Evolutionary conservation across 306 rosid species (phyloP), one percentile per base, ranked within the genome.

Genomic region (Abrus precatorius): DNA sequence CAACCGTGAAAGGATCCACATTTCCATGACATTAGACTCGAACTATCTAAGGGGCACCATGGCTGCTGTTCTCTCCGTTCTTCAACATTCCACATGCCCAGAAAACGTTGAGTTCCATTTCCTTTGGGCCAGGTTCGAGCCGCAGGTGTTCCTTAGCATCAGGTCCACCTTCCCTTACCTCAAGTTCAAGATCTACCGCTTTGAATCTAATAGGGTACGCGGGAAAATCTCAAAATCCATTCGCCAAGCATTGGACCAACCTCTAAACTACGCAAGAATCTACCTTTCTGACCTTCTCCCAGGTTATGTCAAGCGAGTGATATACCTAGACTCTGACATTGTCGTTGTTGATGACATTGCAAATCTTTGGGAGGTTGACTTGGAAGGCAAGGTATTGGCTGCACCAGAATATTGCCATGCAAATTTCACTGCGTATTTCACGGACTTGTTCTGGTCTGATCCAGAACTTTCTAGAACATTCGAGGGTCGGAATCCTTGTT

Each of bases 401-500:
- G 98, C 98, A 1, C 95, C 98, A 0, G 97, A 94, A 48, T 94
- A 94, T 44, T 94, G 98, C 40, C 95, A 85, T 7, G 92, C 97
- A 1, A 92, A 94, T 75, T 92, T 94, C 89, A 79, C 90, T 0
- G 82, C 70, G 0, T 94, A 94, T 57, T 94, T 94, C 76, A 89
- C 98, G 0, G 85, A 87, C 1, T 44, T 76, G 66, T 94, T 94
- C 44, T 92, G 98, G 98, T 60, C 84, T 0, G 96, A 89, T 41
- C 5, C 33, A 1, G 65, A 28, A 32, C 11, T 90, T 36, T 28
- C 86, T 1, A 47, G 47, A 1, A 89, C 92, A 0, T 94, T 92
- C 0, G 74, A 77, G 36, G 92, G 90, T 1, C 50, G 95, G 52
- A 75, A 80, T 1, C 94, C 98, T 0, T 94, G 98, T 52, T 94